These are phyloP conservation scores for Ophiostoma fasciatum DNA, from an alignment of 2,329 filamentous ascomycete genomes.

Conservation along the genomic window DNA sequence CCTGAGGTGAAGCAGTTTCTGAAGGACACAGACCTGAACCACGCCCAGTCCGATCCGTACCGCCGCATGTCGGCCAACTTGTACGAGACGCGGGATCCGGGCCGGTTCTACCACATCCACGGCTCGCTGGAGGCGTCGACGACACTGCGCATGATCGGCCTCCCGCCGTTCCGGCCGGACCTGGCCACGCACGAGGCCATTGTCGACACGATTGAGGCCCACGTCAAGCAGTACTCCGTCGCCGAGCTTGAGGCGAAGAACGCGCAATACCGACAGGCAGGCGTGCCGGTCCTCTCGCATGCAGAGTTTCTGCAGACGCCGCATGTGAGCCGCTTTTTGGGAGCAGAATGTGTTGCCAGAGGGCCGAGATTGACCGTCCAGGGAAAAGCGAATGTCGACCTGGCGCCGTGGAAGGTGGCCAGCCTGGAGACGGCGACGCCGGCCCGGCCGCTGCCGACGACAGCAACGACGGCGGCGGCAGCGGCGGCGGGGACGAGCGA, in stretches of 20 bases:
- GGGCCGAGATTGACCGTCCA: not conserved
- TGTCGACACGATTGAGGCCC: slow-evolving; percentile 41
- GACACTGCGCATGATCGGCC: slow-evolving; percentile 29
- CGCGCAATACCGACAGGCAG: slow-evolving; percentile 25
- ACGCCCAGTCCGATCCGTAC: slow-evolving; percentile 57
- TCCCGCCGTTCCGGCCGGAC: slow-evolving; percentile 24
- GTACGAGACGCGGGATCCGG: slow-evolving; percentile 9
- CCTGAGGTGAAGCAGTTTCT: slow-evolving; percentile 26
- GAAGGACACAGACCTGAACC: slow-evolving; percentile 46
- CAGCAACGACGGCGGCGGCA: too few species aligned
- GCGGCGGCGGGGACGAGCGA: slow-evolving; percentile 15
- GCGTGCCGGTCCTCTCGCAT: slow-evolving; percentile 28
- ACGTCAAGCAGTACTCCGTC: slow-evolving; percentile 18
- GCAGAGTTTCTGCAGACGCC: slow-evolving; percentile 26
- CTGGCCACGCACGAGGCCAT: slow-evolving; percentile 24
- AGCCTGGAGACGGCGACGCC: slow-evolving; percentile 29
- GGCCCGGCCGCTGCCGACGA: slow-evolving; percentile 26
- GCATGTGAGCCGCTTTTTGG: slow-evolving; percentile 6
- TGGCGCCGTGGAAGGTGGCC: slow-evolving; percentile 35
- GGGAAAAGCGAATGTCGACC: slow-evolving; percentile 21
- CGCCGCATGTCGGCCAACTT: slow-evolving; percentile 11
- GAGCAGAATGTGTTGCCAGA: not conserved
- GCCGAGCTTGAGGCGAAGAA: slow-evolving; percentile 28
- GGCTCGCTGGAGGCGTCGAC: slow-evolving; percentile 30
- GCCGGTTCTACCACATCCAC: slow-evolving; percentile 41